Percentiles rank a stretch among this genome's conserved stretches.
Conservation (phyloP, 495 filamentous ascomycete species). For the Entonaema liquescens region DNA sequence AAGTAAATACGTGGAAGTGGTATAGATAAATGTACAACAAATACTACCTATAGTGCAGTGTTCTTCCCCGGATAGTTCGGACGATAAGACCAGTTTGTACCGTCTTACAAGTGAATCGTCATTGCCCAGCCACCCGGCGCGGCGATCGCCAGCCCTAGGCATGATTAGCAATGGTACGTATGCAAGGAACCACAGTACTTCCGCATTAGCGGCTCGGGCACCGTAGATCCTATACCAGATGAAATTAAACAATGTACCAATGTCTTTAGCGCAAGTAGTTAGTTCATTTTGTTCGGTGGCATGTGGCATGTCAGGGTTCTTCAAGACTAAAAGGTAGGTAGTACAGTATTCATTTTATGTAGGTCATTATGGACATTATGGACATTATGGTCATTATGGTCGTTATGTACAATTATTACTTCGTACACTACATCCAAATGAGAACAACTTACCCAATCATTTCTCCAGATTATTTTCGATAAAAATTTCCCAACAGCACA, state of each 20-base stretch:
- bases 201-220: slow-evolving; percentile 3
- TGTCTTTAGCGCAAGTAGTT: slow-evolving; percentile 13
- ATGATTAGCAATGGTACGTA: slow-evolving; percentile 22
- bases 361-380: no score
- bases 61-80: slow-evolving; percentile 36
- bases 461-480: not conserved
- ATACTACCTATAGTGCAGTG: not conserved
- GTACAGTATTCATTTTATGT: no score
- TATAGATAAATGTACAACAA: no score
- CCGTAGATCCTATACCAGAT: slow-evolving; percentile 18
- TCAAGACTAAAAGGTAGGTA: not conserved
- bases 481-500: slow-evolving; percentile 3
- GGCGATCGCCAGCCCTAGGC: slow-evolving; percentile 18
- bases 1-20: no score
- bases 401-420: no score
- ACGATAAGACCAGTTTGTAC: not conserved
- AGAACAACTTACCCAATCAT: no score
- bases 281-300: not conserved
- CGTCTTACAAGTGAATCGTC: not conserved
- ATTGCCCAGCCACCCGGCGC: slow-evolving; percentile 4
- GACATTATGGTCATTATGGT: not conserved
- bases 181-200: slow-evolving; percentile 39
- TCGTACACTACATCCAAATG: no score
- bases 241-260: slow-evolving; percentile 15
- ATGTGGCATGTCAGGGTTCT: not conserved